Percentiles rank a stretch among this genome's conserved stretches.
Conservation (phyloP, 176 grass and related monocot genomes). For the Calamus simplicifolius region DNA sequence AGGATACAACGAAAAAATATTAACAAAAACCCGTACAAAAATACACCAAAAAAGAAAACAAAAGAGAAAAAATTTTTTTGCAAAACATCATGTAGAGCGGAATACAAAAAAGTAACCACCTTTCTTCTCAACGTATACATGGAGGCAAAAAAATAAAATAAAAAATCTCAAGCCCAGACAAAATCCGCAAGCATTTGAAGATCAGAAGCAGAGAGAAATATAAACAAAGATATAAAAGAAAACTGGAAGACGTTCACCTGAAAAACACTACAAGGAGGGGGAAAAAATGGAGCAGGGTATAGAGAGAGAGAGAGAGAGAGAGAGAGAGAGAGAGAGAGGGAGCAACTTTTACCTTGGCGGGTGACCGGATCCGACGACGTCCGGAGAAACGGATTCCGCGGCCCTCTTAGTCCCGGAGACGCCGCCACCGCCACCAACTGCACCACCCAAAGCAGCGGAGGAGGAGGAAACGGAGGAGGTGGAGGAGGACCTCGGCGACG, state of each 20-base stretch:
- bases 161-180: no score
- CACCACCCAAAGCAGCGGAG: slow-evolving; percentile 14
- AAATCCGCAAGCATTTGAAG: neutral
- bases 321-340: neutral
- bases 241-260: no score
- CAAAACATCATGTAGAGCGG: no score
- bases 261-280: no score
- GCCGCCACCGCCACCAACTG: neutral
- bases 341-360: slow-evolving; percentile 39
- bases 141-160: no score
- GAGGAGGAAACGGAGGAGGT: slow-evolving; percentile 51
- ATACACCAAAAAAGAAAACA: no score
- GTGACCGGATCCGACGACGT: slow-evolving; percentile 28
- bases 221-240: no score
- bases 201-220: neutral
- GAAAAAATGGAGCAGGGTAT: no score
- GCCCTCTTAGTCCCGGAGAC: slow-evolving; percentile 21
- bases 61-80: no score
- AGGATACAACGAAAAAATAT: neutral
- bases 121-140: no score
- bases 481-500: slow-evolving; percentile 22
- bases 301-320: no score
- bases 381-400: slow-evolving; percentile 25
- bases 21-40: slow-evolving; percentile 3
- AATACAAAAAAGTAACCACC: no score